These are phyloP conservation scores for Wolfiporia cocos DNA, from an alignment of 1,284 basidiomycete genomes.

Conservation along the genomic window DNA sequence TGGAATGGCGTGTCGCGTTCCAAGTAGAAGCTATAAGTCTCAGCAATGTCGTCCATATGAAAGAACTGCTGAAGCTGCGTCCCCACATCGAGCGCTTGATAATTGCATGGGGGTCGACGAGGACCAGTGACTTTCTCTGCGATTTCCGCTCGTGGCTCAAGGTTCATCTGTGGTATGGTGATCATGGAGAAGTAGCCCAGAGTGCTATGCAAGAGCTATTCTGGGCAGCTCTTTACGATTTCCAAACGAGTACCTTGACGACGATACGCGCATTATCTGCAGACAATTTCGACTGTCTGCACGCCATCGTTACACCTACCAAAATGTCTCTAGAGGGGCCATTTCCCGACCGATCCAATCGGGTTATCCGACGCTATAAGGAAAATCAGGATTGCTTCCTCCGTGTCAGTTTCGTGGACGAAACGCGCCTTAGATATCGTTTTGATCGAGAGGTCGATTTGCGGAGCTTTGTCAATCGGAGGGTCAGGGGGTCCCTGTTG, in stretches of 20 bases:
- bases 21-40: constrained; percentile 46
- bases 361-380: constrained; percentile 49
- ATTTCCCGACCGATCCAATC: constrained; percentile 58
- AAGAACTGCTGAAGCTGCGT: constrained; percentile 39
- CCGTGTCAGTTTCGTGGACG: constrained; percentile 59
- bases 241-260: constrained; percentile 16
- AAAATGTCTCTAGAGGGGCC: constrained; percentile 53
- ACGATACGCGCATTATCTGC: background rate
- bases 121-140: constrained; percentile 36
- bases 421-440: constrained; percentile 41
- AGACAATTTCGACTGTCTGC: constrained; percentile 47
- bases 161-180: constrained; percentile 22
- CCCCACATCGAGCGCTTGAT: constrained; percentile 29
- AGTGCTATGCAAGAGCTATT: constrained; percentile 10
- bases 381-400: constrained; percentile 50
- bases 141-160: constrained; percentile 33
- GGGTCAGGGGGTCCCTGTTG: constrained; percentile 37
- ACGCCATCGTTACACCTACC: constrained; percentile 56
- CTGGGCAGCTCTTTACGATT: constrained; percentile 2
- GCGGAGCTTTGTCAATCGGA: constrained; percentile 34
- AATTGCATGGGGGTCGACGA: constrained; percentile 25
- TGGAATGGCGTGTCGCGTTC: constrained; percentile 47
- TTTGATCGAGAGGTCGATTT: constrained; percentile 48
- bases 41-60: constrained; percentile 35
- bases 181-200: background rate